phyloP scores from a whole-genome alignment of 2,329 filamentous ascomycete species.

The Alternaria infectoria region DNA sequence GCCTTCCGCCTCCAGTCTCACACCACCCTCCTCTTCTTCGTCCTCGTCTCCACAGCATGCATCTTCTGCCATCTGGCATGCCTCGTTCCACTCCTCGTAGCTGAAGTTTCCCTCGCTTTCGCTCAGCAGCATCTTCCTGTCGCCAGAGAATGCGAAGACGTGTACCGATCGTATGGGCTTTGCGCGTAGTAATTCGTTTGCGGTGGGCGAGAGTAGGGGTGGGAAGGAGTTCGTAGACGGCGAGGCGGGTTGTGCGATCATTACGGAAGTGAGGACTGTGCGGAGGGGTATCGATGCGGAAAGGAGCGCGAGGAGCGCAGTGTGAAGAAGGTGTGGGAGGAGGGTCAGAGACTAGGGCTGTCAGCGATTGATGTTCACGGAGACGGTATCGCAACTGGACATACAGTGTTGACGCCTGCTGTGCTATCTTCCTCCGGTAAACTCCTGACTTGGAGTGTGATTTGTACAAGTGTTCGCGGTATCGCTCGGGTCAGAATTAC shows the following conservation, averaged over 20 bases:
- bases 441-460: constrained; percentile 78
- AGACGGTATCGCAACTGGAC: constrained; percentile 31
- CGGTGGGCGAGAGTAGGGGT: constrained; percentile 61
- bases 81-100: constrained; percentile 75
- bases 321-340: constrained; percentile 82
- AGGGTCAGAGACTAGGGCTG: constrained; percentile 71
- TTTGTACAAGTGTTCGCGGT: constrained; percentile 77
- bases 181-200: constrained; percentile 66
- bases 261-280: constrained; percentile 77
- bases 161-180: constrained; percentile 82
- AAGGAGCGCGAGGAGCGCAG: constrained; percentile 80
- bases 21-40: constrained; percentile 45
- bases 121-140: constrained; percentile 73
- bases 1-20: constrained; percentile 35
- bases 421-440: constrained; percentile 71
- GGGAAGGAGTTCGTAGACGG: constrained; percentile 63
- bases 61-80: constrained; percentile 68
- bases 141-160: constrained; percentile 75
- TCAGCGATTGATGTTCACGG: constrained; percentile 9
- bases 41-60: constrained; percentile 65
- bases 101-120: constrained; percentile 85
- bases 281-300: constrained; percentile 83
- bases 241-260: constrained; percentile 77
- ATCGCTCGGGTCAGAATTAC: constrained; percentile 77
- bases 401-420: constrained; percentile 66